Evolutionary conservation across 228 moss, liverwort and hornwort genomes (phyloP).

Genomic region (Sphagnum fallax): DNA sequence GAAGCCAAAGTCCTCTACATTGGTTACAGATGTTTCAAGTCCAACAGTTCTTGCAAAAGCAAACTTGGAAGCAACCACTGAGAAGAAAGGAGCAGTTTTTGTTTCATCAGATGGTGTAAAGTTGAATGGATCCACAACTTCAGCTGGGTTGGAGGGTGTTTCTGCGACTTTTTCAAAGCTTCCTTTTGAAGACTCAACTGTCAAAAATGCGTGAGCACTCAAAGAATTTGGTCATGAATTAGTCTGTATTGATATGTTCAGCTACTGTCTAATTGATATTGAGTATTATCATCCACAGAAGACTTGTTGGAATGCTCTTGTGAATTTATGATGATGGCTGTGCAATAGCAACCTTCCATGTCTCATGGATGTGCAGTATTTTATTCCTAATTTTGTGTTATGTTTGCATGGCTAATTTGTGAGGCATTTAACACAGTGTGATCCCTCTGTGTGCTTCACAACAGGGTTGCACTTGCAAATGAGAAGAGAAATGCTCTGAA

Average conservation of each 20-base stretch:
- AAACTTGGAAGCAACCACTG: conserved; percentile 22
- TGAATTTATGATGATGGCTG: too few relatives aligned
- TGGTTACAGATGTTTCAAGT: conserved; percentile 11
- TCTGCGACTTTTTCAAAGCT: conserved; percentile 37
- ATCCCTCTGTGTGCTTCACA: not conserved
- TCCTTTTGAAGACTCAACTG: conserved; percentile 35
- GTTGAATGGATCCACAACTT: conserved; percentile 18
- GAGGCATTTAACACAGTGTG: too few relatives aligned
- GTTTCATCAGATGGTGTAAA: conserved; percentile 42
- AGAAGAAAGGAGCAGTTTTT: conserved; percentile 49
- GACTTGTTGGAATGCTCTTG: too few relatives aligned
- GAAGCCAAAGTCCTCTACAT: conserved; percentile 23
- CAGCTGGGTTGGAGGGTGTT: conserved; percentile 52
- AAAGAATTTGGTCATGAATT: not conserved
- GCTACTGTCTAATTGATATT: too few relatives aligned
- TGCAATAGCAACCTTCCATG: too few relatives aligned
- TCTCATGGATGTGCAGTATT: too few relatives aligned
- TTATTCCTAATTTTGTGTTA: too few relatives aligned
- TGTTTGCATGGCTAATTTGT: too few relatives aligned
- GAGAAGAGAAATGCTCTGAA: conserved; percentile 83
- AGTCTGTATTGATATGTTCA: too few relatives aligned
- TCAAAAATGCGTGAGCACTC: conserved; percentile 54
- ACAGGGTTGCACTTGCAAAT: conserved; percentile 90
- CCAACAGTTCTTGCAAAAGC: conserved; percentile 18
- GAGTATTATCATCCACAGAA: too few relatives aligned